phyloP scores from a whole-genome alignment of 495 filamentous ascomycete species.

The Barbatosphaeria neglecta region DNA sequence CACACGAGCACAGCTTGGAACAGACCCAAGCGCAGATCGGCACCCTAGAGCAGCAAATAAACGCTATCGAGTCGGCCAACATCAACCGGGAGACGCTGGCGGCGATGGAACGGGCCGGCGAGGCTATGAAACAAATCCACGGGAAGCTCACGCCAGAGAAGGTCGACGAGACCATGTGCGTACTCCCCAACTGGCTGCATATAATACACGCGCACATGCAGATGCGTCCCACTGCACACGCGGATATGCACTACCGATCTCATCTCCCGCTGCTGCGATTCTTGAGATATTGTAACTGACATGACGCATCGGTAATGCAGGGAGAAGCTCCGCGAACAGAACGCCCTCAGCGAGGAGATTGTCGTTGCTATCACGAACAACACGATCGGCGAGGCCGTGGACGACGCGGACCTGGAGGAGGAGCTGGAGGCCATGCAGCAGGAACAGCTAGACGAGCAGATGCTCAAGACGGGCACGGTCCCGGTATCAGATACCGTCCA shows the following conservation, averaged over 20 bases:
- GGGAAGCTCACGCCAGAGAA: conserved; percentile 80
- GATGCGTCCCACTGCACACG: no score
- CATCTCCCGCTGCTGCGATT: no score
- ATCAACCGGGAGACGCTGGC: conserved; percentile 94
- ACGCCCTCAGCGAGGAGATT: conserved; percentile 87
- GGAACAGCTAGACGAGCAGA: conserved; percentile 80
- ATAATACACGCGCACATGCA: no score
- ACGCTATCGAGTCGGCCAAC: conserved; percentile 92
- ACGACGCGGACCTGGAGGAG: conserved; percentile 76
- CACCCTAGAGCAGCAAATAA: conserved; percentile 90
- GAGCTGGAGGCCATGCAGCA: conserved; percentile 72
- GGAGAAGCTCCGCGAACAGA: conserved; percentile 88
- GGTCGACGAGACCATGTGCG: conserved; percentile 92
- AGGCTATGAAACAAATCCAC: conserved; percentile 89
- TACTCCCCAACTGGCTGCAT: conserved; percentile 7
- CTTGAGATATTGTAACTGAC: no score
- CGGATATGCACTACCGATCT: no score
- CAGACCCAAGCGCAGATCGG: conserved; percentile 81
- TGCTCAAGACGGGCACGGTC: conserved; percentile 75
- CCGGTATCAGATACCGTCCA: conserved; percentile 56
- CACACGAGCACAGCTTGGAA: conserved; percentile 77
- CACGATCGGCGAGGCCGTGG: conserved; percentile 57
- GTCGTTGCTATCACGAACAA: conserved; percentile 66
- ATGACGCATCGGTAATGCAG: conserved; percentile 32
- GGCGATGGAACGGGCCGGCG: conserved; percentile 81